Evolutionary conservation across 2,329 filamentous ascomycete species (phyloP).

Genomic region (Trichoderma lentiforme): DNA sequence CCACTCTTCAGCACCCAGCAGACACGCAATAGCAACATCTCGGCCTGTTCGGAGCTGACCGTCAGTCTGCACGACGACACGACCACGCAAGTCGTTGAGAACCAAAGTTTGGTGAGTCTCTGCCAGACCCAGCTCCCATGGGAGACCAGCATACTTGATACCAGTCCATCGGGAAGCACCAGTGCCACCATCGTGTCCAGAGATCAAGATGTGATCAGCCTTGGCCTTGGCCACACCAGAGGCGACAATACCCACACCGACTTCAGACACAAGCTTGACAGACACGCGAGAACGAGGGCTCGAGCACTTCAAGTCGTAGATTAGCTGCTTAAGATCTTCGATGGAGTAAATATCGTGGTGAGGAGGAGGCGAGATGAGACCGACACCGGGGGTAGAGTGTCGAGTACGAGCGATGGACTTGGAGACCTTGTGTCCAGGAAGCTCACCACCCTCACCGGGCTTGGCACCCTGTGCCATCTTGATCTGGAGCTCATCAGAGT

Average conservation of each 20-base stretch:
- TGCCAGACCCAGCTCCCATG: conserved; percentile 93
- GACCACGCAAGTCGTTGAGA: conserved; percentile 89
- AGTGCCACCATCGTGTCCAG: conserved; percentile 93
- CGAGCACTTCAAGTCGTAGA: conserved; percentile 96
- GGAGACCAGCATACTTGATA: conserved; percentile 96
- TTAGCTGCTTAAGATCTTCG: conserved; percentile 94
- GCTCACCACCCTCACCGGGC: conserved; percentile 94
- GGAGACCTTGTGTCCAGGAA: conserved; percentile 95
- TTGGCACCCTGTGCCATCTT: conserved; percentile 99
- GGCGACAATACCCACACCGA: conserved; percentile 94
- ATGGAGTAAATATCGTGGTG: conserved; percentile 99
- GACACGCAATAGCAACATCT: conserved; percentile 89
- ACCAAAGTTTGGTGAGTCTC: conserved; percentile 97
- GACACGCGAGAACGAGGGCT: conserved; percentile 90
- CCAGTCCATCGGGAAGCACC: conserved; percentile 97
- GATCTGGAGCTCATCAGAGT: conserved; percentile 95
- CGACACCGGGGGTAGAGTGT: conserved; percentile 94
- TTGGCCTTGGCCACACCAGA: conserved; percentile 97
- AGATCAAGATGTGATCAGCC: conserved; percentile 94
- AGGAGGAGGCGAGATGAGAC: conserved; percentile 90
- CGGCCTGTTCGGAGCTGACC: conserved; percentile 89
- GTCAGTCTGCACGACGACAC: conserved; percentile 94
- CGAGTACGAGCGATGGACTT: conserved; percentile 90
- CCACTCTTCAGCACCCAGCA: conserved; percentile 97
- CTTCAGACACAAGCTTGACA: conserved; percentile 96